Base-by-base conservation (phyloP, 1,284 basidiomycete genomes). In the Rhodotorula sp. region DNA sequence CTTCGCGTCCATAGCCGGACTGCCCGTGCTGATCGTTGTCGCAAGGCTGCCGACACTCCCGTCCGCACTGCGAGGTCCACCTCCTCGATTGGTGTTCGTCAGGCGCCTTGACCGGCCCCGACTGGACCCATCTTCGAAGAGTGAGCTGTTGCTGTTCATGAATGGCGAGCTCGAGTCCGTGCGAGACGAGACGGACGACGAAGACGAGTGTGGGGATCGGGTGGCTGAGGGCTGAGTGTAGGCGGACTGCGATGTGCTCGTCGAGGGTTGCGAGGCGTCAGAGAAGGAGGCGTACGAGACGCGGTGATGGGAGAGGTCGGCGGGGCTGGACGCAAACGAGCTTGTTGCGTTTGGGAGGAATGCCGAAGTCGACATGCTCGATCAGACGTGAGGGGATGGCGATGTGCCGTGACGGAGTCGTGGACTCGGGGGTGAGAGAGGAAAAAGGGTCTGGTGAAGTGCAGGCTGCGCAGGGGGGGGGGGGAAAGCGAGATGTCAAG, bases 31-130 rank as follows among this genome's bases (percentile, higher is more conserved):
- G 20, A 66, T 60, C 4, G 65, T 65, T n/a, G 62, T 72, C 11
- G 68, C 67, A 5, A 59, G 18, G 26, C 68, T 72, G 16, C 61
- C 64, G 48, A 64, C 61, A 15, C 67, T 68, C 2, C 61, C 66
- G 13, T 60, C 48, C 5, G 44, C 28, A 16, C 52, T 55, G 18
- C 61, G 40, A 18, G 61, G 40, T 22, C 44, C 37, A 26, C 52
- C 48, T 1, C n/a, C 8, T 11, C 9, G 28, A 16, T 20, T 26
- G 22, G 30, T 24, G 31, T 26, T 31, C 5, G 37, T 28, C 8
- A 28, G 5, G 26, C 28, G 48, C 20, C 30, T n/a, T 5, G 16
- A 20, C 11, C 24, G 2, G 18, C 26, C n/a, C 11, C n/a, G 51
- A 22, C 44, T 47, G 28, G 46, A 18, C 18, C 40, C 44, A 28